Percentiles rank a stretch among this genome's conserved stretches.
These are phyloP conservation scores for Sphagnum magellanicum DNA, from an alignment of 228 moss, liverwort and hornwort species.

Conservation along the genomic window DNA sequence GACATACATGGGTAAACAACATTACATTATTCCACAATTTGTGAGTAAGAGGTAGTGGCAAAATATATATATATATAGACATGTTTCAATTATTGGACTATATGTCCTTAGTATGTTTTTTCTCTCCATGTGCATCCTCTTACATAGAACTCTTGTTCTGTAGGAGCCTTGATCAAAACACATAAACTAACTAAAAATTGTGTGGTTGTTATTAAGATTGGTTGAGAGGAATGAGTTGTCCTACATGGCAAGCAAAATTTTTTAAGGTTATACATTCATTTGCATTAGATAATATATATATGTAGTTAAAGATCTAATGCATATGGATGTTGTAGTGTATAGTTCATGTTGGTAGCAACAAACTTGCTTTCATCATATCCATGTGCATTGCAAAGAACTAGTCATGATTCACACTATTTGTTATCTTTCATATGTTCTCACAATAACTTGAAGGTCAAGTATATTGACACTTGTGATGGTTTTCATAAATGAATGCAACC, in stretches of 20 bases:
- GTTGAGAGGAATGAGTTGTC: constrained; percentile 44
- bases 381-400: no score
- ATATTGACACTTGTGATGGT: constrained; percentile 3
- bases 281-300: no score
- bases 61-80: constrained; percentile 14
- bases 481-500: constrained; percentile 27
- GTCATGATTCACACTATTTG: no score
- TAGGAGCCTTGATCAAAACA: constrained; percentile 55
- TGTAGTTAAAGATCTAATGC: no score
- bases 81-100: no score
- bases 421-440: not conserved
- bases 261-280: constrained; percentile 23
- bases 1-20: constrained; percentile 95
- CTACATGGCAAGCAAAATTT: constrained; percentile 52
- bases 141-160: constrained; percentile 12
- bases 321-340: no score
- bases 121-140: constrained; percentile 2
- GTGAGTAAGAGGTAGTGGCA: constrained; percentile 80
- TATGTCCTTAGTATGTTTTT: no score
- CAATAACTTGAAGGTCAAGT: not conserved
- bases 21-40: constrained; percentile 81
- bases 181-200: constrained; percentile 56
- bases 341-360: no score
- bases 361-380: no score
- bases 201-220: constrained; percentile 30